Percentiles rank a stretch among this genome's conserved stretches.
phyloP scores from a whole-genome alignment of 768 basidiomycete species.

The Tylopilus sp. region DNA sequence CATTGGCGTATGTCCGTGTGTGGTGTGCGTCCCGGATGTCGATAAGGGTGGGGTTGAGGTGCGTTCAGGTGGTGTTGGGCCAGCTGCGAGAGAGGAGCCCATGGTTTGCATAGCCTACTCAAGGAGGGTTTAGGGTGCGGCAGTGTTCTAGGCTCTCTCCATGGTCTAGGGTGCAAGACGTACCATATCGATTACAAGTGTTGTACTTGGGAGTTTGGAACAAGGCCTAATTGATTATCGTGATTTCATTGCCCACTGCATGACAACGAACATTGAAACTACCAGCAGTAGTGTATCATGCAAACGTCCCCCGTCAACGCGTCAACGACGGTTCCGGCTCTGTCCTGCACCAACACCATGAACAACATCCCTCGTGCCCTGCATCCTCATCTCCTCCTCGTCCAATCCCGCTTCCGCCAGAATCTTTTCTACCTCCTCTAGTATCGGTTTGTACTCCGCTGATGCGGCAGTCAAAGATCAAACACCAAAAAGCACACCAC shows the following conservation, averaged over 20 bases:
- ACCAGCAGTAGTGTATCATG: neutral
- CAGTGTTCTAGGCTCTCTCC: neutral
- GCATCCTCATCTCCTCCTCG: conserved; percentile 71
- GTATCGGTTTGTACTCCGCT: conserved; percentile 80
- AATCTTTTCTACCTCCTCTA: conserved; percentile 81
- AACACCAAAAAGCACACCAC: neutral
- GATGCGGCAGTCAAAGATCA: neutral
- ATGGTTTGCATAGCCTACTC: conserved; percentile 7
- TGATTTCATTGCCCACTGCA: too few species aligned
- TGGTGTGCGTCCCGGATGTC: conserved; percentile 11
- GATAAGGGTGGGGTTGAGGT: conserved; percentile 6
- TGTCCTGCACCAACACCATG: conserved; percentile 38
- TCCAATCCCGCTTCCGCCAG: conserved; percentile 81
- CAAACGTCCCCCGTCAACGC: neutral
- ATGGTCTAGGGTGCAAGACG: neutral
- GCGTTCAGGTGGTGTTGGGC: conserved; percentile 4
- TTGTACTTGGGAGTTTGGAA: too few species aligned
- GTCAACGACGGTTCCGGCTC: conserved; percentile 48
- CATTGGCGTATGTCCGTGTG: conserved; percentile 32
- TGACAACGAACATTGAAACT: too few species aligned
- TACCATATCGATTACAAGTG: too few species aligned
- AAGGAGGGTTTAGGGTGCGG: conserved; percentile 17
- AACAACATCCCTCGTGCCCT: conserved; percentile 42
- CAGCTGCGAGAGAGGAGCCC: conserved; percentile 12
- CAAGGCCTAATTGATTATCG: too few species aligned